Evolutionary conservation across 257 asterid species (phyloP), one percentile per base, ranked within the genome.

Genomic region (Solanum chmielewskii): DNA sequence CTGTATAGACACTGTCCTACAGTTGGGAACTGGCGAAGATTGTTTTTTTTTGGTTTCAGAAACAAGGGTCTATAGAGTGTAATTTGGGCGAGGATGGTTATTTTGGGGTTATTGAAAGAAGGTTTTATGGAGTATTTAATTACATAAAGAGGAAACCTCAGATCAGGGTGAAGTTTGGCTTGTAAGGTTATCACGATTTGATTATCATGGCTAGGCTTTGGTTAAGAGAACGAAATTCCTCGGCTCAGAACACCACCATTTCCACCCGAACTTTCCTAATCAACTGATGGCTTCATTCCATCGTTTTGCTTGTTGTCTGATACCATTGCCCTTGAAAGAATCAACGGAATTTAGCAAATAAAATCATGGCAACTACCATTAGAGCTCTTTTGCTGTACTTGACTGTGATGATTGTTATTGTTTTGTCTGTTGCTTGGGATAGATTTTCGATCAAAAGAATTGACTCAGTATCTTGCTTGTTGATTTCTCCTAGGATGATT

Each of bases 401-500:
- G 21, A 44, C 21, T 56, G 47, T 62, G 83, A 15, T 47, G 42
- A 35, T 27, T 78, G 21, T 47, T 80, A 20, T 69, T 86, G 62
- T 68, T 77, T 74, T 20, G 20, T 41, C 27, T 56, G 56, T 42
- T 64, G 25, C 56, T 45, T 77, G 78, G 78, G 16, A 31, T 33
- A 16, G 44, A 37, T 47, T 59, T 52, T 69, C 78, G 23, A 85
- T 60, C 75, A 83, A 9, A 68, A 41, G 42, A 66, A 70, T 82
- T 89, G 37, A 80, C 85, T 47, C 85, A 80, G 29, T 29, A 23
- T 44, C 25, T 62, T 86, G 69, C 66, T 87, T 11, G 44, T 71
- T 81, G 88, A 74, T 60, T 37, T 88, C 10, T 88, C 81, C 25
- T 88, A 96, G 99, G 95, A 95, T 95, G 98, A 92, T 94, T 85